A percentile compares a stretch with the other conserved stretches of the same genome.
phyloP scores from a whole-genome alignment of 2,329 filamentous ascomycete genomes.

The Cercospora sp. region DNA sequence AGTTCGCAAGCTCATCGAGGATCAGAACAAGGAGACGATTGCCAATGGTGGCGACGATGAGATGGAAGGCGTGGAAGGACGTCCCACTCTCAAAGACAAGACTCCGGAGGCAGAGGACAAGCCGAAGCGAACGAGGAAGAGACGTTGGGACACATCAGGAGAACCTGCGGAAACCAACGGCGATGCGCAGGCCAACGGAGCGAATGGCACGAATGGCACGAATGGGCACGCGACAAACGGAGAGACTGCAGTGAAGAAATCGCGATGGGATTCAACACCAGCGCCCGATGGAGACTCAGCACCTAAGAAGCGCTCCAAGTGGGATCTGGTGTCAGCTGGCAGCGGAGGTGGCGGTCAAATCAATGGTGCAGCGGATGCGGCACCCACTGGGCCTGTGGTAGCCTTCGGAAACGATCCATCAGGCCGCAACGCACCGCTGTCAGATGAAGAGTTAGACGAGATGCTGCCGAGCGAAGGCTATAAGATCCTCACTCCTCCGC shows the following conservation, averaged over 20 bases:
- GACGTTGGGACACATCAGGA: slow-evolving; percentile 80
- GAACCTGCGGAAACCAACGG: slow-evolving; percentile 38
- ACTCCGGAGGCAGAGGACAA: slow-evolving; percentile 42
- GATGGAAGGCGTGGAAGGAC: slow-evolving; percentile 61
- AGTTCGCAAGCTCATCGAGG: slow-evolving; percentile 75
- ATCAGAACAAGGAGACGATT: slow-evolving; percentile 65
- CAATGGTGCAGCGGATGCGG: slow-evolving; percentile 59
- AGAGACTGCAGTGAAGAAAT: slow-evolving; percentile 59
- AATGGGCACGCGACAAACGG: slow-evolving; percentile 29
- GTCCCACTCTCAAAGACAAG: slow-evolving; percentile 69
- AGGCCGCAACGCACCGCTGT: slow-evolving; percentile 75
- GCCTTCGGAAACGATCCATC: slow-evolving; percentile 80
- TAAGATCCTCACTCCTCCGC: slow-evolving; percentile 84
- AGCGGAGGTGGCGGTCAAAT: slow-evolving; percentile 70
- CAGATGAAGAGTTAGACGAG: slow-evolving; percentile 89
- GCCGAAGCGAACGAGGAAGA: slow-evolving; percentile 73
- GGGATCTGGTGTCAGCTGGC: slow-evolving; percentile 80
- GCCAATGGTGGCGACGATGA: slow-evolving; percentile 70
- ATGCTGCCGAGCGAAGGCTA: slow-evolving; percentile 92
- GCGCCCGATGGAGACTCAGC: slow-evolving; percentile 55
- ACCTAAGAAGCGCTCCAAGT: slow-evolving; percentile 76
- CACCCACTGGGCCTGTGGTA: slow-evolving; percentile 37
- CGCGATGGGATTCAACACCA: slow-evolving; percentile 81
- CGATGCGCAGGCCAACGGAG: slow-evolving; percentile 3
- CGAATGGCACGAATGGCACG: slow-evolving; percentile 14